A percentile compares a stretch with the other conserved stretches of the same genome.
Evolutionary conservation across 2,329 filamentous ascomycete species (phyloP).

Genomic region (Fusarium compactum): DNA sequence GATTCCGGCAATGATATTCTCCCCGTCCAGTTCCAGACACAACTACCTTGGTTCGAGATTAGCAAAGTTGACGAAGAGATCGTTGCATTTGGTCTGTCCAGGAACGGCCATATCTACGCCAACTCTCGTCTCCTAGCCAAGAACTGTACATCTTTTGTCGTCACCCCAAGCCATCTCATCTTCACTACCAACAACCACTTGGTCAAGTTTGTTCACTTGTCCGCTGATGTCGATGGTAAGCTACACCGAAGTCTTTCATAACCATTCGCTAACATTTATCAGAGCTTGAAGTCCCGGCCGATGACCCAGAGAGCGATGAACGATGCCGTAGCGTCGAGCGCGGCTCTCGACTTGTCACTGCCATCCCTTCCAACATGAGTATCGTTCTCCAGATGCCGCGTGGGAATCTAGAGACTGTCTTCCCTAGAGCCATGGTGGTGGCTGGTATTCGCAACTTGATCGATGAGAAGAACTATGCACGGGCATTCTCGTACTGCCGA

Average conservation of each 20-base stretch:
- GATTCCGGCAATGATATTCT: conserved; percentile 51
- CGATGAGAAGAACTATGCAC: conserved; percentile 81
- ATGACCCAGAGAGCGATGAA: conserved; percentile 93
- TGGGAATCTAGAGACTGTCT: conserved; percentile 96
- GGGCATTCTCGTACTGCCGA: conserved; percentile 88
- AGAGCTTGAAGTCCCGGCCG: conserved; percentile 85
- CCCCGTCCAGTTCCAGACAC: conserved; percentile 56
- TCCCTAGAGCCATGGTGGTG: conserved; percentile 89
- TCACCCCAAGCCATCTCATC: conserved; percentile 85
- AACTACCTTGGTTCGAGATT: conserved; percentile 67
- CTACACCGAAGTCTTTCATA: not conserved
- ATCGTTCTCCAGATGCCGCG: conserved; percentile 94
- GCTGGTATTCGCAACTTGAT: conserved; percentile 88
- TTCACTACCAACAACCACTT: conserved; percentile 94
- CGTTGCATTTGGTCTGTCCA: conserved; percentile 74
- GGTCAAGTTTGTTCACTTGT: conserved; percentile 91
- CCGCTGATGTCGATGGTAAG: conserved; percentile 71
- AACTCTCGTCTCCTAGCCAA: conserved; percentile 79
- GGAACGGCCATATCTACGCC: conserved; percentile 82
- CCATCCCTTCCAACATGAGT: conserved; percentile 87
- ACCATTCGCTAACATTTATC: conserved; percentile 38
- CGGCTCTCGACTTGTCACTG: conserved; percentile 86
- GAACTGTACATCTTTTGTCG: conserved; percentile 91
- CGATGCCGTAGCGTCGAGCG: conserved; percentile 92
- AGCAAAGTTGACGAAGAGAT: conserved; percentile 57